Base-by-base conservation (phyloP, 345 rosid species). In the Turnera subulata region DNA sequence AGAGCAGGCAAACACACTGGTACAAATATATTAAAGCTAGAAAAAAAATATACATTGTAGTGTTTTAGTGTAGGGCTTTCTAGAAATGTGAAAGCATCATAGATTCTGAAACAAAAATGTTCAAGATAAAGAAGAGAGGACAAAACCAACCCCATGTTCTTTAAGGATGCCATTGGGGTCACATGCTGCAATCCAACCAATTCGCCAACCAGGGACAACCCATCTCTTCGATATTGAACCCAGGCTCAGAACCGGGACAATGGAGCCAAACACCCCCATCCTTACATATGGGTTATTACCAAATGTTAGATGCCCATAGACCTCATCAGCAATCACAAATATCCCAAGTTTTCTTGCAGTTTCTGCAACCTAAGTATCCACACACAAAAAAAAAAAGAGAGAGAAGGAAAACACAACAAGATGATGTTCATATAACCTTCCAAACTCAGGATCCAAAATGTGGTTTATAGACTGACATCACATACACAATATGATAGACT, bases 201-300 rank as follows among this genome's bases (percentile, higher is more conserved):
- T 48, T 29, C 68, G 43, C 74, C 74, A 69, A n/a, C 67, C 73
- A 10, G 73, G 68, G 51, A 69, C 73, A 23, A 69, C 17, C 68
- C 68, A 69, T 62, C 72, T 53, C 62, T 67, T 67, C 1, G 66
- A 67, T 12, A 67, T 54, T 1, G 72, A 67, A 1, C 72, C 72
- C n/a, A 61, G 66, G 1, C 66, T 61, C 15, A 67, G 55, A 5
- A 67, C 66, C 1, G 72, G 66, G 15, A 32, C 66, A 2, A 42
- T 44, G 13, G 66, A 67, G 3, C 62, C 66, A 22, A 67, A 61
- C 15, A 50, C 58, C 17, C 73, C 67, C 73, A 68, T 68, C 23
- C 67, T 57, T 33, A 62, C 66, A 42, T 54, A 67, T 2, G 66
- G 72, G 7, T 9, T 46, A 15, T 48, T 47, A 37, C 66, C 72